phyloP scores from a whole-genome alignment of 305 asterid genomes.

The Nicotiana rustica region DNA sequence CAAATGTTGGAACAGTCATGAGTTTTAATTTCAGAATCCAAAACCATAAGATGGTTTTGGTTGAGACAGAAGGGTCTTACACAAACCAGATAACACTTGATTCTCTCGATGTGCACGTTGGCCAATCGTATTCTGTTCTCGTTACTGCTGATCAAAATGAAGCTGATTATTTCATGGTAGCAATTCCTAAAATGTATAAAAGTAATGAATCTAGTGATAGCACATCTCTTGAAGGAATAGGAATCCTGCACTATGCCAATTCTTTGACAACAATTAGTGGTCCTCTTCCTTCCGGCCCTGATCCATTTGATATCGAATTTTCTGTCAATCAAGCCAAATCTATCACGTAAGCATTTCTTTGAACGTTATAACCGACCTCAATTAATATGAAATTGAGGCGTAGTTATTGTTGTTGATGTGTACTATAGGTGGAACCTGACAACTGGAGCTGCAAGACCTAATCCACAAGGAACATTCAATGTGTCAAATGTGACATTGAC shows the following conservation, averaged over 20 bases:
- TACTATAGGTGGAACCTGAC: conserved; percentile 69
- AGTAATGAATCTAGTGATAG: neutral
- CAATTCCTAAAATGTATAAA: conserved; percentile 55
- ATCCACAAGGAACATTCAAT: conserved; percentile 75
- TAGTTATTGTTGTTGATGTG: conserved; percentile 10
- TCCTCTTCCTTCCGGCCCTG: conserved; percentile 60
- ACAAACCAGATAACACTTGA: conserved; percentile 54
- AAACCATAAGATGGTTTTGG: conserved; percentile 60
- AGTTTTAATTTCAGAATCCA: conserved; percentile 69
- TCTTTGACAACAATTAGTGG: conserved; percentile 44
- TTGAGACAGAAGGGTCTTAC: conserved; percentile 81
- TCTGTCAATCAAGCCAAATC: conserved; percentile 66
- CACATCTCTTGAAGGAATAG: conserved; percentile 51
- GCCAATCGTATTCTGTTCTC: conserved; percentile 76
- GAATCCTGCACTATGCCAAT: conserved; percentile 55
- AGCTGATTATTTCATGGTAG: conserved; percentile 62
- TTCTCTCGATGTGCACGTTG: conserved; percentile 71
- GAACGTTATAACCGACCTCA: neutral
- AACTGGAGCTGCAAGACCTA: conserved; percentile 73
- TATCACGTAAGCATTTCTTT: conserved; percentile 48
- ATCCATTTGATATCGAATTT: conserved; percentile 61
- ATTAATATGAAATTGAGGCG: neutral
- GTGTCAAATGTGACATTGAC: conserved; percentile 55
- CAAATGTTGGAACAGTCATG: conserved; percentile 56
- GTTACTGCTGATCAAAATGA: conserved; percentile 53